phyloP scores from a whole-genome alignment of 2,329 filamentous ascomycete species.

The Juglanconis juglandina region DNA sequence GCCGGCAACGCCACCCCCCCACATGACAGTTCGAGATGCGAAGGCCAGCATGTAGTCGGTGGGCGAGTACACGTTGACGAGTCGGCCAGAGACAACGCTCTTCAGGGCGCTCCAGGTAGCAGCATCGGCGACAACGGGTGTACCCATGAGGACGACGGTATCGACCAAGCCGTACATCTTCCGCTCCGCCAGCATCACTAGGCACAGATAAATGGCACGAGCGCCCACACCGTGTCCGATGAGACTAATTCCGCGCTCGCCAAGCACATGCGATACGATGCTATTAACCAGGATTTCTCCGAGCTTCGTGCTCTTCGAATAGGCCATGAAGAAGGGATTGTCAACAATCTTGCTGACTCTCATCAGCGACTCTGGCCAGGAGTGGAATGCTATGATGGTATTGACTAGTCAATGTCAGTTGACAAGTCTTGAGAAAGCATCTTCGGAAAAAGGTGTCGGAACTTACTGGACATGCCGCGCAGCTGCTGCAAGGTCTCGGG shows the following conservation, averaged over 20 bases:
- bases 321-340: constrained; percentile 76
- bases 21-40: constrained; percentile 70
- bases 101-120: constrained; percentile 74
- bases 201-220: constrained; percentile 77
- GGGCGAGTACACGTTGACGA: constrained; percentile 88
- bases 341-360: constrained; percentile 73
- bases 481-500: constrained; percentile 57
- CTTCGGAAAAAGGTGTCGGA: not conserved
- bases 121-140: constrained; percentile 70
- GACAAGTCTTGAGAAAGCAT: not conserved
- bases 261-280: constrained; percentile 76
- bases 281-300: constrained; percentile 73
- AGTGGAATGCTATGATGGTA: constrained; percentile 49
- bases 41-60: constrained; percentile 88
- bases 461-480: constrained; percentile 44
- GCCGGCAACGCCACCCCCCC: constrained; percentile 68
- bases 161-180: constrained; percentile 84
- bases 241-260: constrained; percentile 75
- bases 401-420: constrained; percentile 6
- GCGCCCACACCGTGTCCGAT: constrained; percentile 81
- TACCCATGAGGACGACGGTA: constrained; percentile 78
- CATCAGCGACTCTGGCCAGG: constrained; percentile 61
- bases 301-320: constrained; percentile 71
- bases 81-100: constrained; percentile 72
- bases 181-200: constrained; percentile 75